Evolutionary conservation across 2,329 filamentous ascomycete genomes (phyloP).

Genomic region (Colletotrichum plurivorum): DNA sequence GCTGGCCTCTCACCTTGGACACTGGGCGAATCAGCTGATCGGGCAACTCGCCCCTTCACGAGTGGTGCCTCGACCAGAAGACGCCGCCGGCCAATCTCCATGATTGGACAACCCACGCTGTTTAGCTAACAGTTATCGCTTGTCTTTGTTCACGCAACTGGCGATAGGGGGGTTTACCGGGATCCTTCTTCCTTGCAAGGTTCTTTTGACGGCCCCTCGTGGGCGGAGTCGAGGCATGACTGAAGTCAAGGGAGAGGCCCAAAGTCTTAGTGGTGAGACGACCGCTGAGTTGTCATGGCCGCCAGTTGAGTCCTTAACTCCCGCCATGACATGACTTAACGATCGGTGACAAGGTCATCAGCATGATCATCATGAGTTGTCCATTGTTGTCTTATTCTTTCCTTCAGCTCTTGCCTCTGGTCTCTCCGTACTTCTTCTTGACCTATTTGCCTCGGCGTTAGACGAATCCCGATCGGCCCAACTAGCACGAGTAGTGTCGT

Average conservation of each 20-base stretch:
- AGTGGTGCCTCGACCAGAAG: not conserved
- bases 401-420: not conserved
- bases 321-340: not conserved
- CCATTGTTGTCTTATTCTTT: not conserved
- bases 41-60: slow-evolving; percentile 25
- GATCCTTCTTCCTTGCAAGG: slow-evolving; percentile 16
- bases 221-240: not conserved
- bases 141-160: slow-evolving; percentile 1
- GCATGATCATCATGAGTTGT: not conserved
- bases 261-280: slow-evolving; percentile 24
- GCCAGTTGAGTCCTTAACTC: not conserved
- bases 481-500: slow-evolving; percentile 6
- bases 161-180: slow-evolving; percentile 21
- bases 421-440: not conserved
- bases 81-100: slow-evolving; percentile 13
- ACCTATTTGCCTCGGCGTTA: slow-evolving; percentile 16
- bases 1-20: not conserved
- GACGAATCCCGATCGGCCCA: slow-evolving; percentile 19
- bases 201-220: slow-evolving; percentile 10
- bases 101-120: slow-evolving; percentile 31
- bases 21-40: slow-evolving; percentile 19
- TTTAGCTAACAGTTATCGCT: slow-evolving; percentile 34
- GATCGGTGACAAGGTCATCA: slow-evolving; percentile 30
- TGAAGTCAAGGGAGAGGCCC: slow-evolving; percentile 13
- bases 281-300: slow-evolving; percentile 14